Percentiles rank a stretch among this genome's conserved stretches.
These are phyloP conservation scores for Suillus occidentalis DNA, from an alignment of 768 basidiomycete genomes.

Conservation along the genomic window DNA sequence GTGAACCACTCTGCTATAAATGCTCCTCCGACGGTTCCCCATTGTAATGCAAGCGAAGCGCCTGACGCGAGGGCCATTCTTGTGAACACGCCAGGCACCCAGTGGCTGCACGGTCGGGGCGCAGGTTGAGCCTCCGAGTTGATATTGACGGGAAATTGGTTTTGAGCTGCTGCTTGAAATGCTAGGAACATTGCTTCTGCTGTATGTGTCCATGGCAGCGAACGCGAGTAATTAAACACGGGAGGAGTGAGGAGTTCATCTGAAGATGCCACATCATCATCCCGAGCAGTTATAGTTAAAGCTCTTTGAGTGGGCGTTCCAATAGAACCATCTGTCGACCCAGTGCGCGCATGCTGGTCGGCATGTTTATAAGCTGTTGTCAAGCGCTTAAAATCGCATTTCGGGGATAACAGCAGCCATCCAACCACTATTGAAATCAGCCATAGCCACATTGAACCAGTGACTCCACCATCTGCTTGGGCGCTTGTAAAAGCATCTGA, in stretches of 20 bases:
- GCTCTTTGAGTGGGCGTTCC: background rate
- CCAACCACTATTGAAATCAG: slow-evolving; percentile 34
- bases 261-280: background rate
- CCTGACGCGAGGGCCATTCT: slow-evolving; percentile 23
- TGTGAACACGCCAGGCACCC: slow-evolving; percentile 17
- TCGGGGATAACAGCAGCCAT: slow-evolving; percentile 36
- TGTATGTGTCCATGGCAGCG: background rate
- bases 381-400: slow-evolving; percentile 31
- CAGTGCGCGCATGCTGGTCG: slow-evolving; percentile 16
- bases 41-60: slow-evolving; percentile 23
- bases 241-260: slow-evolving; percentile 4
- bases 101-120: background rate
- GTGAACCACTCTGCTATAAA: slow-evolving; percentile 23
- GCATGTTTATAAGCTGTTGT: slow-evolving; percentile 27
- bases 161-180: slow-evolving; percentile 1
- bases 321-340: background rate
- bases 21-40: slow-evolving; percentile 26
- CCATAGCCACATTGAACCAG: slow-evolving; percentile 38
- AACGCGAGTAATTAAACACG: slow-evolving; percentile 4
- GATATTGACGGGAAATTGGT: slow-evolving; percentile 8
- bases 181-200: background rate
- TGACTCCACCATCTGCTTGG: background rate
- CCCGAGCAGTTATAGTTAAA: background rate
- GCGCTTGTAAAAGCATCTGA: background rate
- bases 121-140: background rate